Evolutionary conservation across 116 monocot species (phyloP), one percentile per base, ranked within the genome.

Genomic region (Dioscorea cayenensis): DNA sequence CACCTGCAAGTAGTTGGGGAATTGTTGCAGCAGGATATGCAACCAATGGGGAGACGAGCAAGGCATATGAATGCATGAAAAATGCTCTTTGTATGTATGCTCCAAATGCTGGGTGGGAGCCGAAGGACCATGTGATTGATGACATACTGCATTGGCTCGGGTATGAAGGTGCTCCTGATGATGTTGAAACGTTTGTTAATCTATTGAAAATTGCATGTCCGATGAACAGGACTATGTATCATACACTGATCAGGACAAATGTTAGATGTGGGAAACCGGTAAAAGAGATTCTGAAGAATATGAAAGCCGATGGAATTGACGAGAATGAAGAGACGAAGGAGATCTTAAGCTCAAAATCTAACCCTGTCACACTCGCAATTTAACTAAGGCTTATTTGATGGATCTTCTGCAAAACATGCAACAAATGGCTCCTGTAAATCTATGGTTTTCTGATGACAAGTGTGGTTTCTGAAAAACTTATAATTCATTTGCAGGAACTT

Each of bases 1-100:
- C 86, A 10, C 75, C 80, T 65, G 52, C 92, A 13, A 80, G 43
- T 28, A 80, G 84, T 62, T 92, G 89, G 89, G 89, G 78, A 21
- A 86, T 89, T 60, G 64, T 92, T 37, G 89, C 92, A 0, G 43
- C 66, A 21, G 84, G 86, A 21, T 89, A 71, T 72, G 77, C 82
- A 16, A 78, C 80, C 62, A 79, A 80, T n/a, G 86, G 84, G 0
- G 82, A 84, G 36, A 72, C 77, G 7, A 67, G 28, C 13, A 92
- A 89, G 60, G 89, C 89, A 7, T 70, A 76, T 60, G 83, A 82
- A 67, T 74, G 80, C 27, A 84, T 86, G 86, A 71, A 76, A 73
- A 89, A 80, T 72, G 92, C 84, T 43, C 84, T 92, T 17, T 63
- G 66, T 60, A 75, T 83, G 9, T 88, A 84, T 66, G 51, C 17